A percentile compares a stretch with the other conserved stretches of the same genome.
Evolutionary conservation across 306 rosid species (phyloP).

Genomic region (Sophora flavescens): DNA sequence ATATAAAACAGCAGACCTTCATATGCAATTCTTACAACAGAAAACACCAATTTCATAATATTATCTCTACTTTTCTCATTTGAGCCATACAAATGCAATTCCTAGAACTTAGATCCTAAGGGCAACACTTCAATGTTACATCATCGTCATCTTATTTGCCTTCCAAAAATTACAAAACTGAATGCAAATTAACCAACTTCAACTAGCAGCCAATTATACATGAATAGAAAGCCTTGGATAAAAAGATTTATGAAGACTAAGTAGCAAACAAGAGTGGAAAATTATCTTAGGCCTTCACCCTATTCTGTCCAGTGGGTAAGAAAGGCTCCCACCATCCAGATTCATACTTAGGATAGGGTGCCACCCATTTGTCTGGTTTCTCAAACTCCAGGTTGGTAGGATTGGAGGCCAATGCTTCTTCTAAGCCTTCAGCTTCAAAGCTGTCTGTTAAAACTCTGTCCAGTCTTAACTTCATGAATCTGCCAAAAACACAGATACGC

Average conservation of each 20-base stretch:
- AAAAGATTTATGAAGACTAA: constrained; percentile 16
- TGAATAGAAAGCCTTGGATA: constrained; percentile 18
- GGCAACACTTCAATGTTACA: constrained; percentile 22
- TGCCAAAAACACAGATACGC: constrained; percentile 52
- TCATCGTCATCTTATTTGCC: constrained; percentile 23
- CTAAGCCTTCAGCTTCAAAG: constrained; percentile 76
- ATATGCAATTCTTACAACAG: constrained; percentile 26
- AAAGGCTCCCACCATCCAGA: constrained; percentile 90
- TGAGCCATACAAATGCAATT: constrained; percentile 46
- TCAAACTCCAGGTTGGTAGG: constrained; percentile 80
- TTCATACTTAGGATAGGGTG: constrained; percentile 92
- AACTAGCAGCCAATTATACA: constrained; percentile 43
- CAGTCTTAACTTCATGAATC: constrained; percentile 97
- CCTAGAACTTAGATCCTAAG: constrained; percentile 49
- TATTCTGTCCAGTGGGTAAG: constrained; percentile 70
- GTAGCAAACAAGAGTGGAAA: constrained; percentile 28
- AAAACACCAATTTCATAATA: constrained; percentile 34
- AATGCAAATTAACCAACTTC: constrained; percentile 46
- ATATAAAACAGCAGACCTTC: constrained; percentile 16
- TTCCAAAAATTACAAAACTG: constrained; percentile 50
- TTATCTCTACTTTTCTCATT: constrained; percentile 42
- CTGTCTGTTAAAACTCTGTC: constrained; percentile 88
- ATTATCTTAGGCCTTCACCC: constrained; percentile 63
- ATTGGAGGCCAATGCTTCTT: constrained; percentile 84
- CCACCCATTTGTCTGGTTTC: constrained; percentile 94